phyloP scores from a whole-genome alignment of 2,329 filamentous ascomycete genomes.

The Oidium heveae region DNA sequence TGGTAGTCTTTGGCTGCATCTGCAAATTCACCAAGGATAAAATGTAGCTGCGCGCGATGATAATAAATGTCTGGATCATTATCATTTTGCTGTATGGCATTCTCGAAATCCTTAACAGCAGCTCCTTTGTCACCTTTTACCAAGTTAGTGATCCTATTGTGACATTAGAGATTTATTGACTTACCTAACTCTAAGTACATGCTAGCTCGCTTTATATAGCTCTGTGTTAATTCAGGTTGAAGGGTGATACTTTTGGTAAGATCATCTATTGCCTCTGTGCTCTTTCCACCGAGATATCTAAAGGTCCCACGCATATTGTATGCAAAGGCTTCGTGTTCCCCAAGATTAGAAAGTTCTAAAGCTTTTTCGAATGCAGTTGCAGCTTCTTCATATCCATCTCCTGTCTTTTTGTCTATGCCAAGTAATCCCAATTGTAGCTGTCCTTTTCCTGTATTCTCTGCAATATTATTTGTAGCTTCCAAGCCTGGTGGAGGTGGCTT shows the following conservation, averaged over 20 bases:
- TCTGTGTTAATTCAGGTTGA: constrained; percentile 71
- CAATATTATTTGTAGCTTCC: constrained; percentile 55
- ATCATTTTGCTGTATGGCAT: constrained; percentile 61
- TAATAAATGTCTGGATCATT: constrained; percentile 96
- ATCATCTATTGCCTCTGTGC: constrained; percentile 56
- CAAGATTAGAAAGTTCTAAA: constrained; percentile 56
- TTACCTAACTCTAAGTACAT: constrained; percentile 84
- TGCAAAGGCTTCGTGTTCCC: constrained; percentile 64
- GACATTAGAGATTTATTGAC: constrained; percentile 9
- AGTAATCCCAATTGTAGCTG: constrained; percentile 65
- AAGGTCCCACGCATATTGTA: constrained; percentile 96
- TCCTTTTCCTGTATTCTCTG: constrained; percentile 56
- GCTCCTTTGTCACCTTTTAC: constrained; percentile 50
- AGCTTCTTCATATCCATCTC: constrained; percentile 77
- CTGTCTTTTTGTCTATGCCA: constrained; percentile 64
- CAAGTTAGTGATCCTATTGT: constrained; percentile 12
- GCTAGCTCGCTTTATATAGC: constrained; percentile 95
- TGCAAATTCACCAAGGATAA: constrained; percentile 82
- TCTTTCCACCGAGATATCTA: constrained; percentile 74
- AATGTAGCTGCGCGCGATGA: constrained; percentile 92
- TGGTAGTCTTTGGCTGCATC: constrained; percentile 97
- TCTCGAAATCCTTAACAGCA: constrained; percentile 67
- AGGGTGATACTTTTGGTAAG: constrained; percentile 84
- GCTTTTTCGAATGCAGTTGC: constrained; percentile 69
- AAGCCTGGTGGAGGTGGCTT: constrained; percentile 58